Evolutionary conservation across 2,329 filamentous ascomycete genomes (phyloP).

Genomic region (Keithomyces neogunnii): DNA sequence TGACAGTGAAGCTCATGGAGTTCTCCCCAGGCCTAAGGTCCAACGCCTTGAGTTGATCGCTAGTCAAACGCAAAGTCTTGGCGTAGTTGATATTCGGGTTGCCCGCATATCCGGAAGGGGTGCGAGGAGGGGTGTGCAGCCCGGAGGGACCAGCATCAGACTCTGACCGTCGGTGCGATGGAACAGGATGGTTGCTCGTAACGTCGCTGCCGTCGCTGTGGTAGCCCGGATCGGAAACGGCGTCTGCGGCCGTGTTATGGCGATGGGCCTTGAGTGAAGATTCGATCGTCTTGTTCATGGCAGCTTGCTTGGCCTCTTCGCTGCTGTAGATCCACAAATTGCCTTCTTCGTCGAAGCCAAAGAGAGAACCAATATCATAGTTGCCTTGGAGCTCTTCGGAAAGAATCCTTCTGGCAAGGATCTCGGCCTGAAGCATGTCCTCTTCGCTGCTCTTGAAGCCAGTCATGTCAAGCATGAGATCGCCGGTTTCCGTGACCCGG

Average conservation of each 20-base stretch:
- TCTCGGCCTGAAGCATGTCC: constrained; percentile 82
- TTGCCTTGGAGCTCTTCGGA: constrained; percentile 89
- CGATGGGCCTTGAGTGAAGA: constrained; percentile 36
- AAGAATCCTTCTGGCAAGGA: constrained; percentile 86
- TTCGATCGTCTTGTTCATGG: constrained; percentile 57
- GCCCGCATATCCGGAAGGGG: constrained; percentile 55
- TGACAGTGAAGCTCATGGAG: constrained; percentile 92
- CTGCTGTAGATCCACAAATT: constrained; percentile 99
- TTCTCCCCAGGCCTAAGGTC: constrained; percentile 80
- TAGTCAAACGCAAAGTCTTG: constrained; percentile 90
- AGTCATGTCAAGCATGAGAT: constrained; percentile 97
- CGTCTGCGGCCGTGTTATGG: constrained; percentile 59
- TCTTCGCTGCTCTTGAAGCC: constrained; percentile 93
- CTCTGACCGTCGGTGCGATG: constrained; percentile 55
- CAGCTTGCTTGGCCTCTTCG: constrained; percentile 88
- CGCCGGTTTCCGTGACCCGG: constrained; percentile 83
- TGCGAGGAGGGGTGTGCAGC: constrained; percentile 56
- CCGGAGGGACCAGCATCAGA: constrained; percentile 51
- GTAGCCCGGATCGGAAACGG: constrained; percentile 86
- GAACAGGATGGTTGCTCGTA: constrained; percentile 36
- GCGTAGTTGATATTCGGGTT: constrained; percentile 84
- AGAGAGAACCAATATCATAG: constrained; percentile 91
- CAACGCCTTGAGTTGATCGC: constrained; percentile 84
- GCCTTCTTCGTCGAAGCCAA: constrained; percentile 89
- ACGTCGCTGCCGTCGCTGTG: constrained; percentile 76